A percentile compares a stretch with the other conserved stretches of the same genome.
Evolutionary conservation across 2,329 filamentous ascomycete species (phyloP).

Genomic region (Alternaria alternata): DNA sequence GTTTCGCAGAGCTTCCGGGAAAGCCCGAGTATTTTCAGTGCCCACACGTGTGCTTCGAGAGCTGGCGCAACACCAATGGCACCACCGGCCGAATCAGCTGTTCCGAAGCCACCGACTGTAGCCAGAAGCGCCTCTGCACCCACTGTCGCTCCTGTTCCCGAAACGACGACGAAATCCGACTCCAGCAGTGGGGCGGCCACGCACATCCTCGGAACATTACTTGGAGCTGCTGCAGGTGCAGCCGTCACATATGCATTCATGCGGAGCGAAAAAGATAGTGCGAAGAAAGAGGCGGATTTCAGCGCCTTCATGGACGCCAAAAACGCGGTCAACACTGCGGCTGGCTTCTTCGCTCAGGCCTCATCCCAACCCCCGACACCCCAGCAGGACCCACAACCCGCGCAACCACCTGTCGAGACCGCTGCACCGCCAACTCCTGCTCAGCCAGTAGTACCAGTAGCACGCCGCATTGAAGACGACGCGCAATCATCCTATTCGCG

Average conservation of each 20-base stretch:
- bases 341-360: slow-evolving; percentile 40
- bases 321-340: slow-evolving; percentile 40
- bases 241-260: slow-evolving; percentile 79
- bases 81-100: slow-evolving; percentile 37
- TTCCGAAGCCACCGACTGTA: slow-evolving; percentile 35
- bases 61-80: slow-evolving; percentile 33
- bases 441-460: slow-evolving; percentile 28
- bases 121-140: slow-evolving; percentile 47
- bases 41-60: slow-evolving; percentile 36
- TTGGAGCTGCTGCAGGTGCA: slow-evolving; percentile 81
- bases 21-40: slow-evolving; percentile 42
- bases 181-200: slow-evolving; percentile 63
- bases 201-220: slow-evolving; percentile 75
- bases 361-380: slow-evolving; percentile 35
- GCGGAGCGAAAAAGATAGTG: slow-evolving; percentile 63
- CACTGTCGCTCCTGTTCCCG: slow-evolving; percentile 28
- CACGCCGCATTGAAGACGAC: slow-evolving; percentile 51
- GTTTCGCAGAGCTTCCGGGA: slow-evolving; percentile 44
- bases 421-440: slow-evolving; percentile 29
- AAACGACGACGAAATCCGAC: slow-evolving; percentile 36
- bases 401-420: slow-evolving; percentile 23
- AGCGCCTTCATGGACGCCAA: slow-evolving; percentile 46
- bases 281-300: slow-evolving; percentile 54
- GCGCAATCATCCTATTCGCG: slow-evolving; percentile 47
- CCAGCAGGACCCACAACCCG: slow-evolving; percentile 46